Conservation (phyloP, 163 green algal genomes). For the Chlamydomonas reinhardtii region DNA sequence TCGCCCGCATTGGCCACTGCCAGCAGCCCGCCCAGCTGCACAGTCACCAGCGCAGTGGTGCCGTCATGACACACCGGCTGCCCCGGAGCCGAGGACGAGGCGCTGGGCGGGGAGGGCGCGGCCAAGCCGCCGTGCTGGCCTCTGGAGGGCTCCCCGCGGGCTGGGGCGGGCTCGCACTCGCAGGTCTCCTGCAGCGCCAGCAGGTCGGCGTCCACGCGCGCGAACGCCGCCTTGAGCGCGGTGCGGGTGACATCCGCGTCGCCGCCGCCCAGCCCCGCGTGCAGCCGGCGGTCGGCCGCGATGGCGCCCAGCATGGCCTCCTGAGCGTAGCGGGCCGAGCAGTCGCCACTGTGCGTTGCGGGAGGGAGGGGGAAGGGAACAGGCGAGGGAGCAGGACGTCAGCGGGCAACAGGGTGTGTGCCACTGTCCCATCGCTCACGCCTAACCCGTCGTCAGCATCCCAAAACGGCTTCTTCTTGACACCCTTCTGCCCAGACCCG, state of each 20-base stretch:
- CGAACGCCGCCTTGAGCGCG: conserved; percentile 16
- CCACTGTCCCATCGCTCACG: too few species aligned
- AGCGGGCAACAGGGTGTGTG: neutral
- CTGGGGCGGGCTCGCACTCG: neutral
- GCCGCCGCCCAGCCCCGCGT: conserved; percentile 1
- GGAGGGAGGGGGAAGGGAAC: neutral
- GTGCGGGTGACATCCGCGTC: neutral
- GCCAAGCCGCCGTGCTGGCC: neutral
- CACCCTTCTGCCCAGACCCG: too few species aligned
- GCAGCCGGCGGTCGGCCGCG: conserved; percentile 10
- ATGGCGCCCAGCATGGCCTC: conserved; percentile 12
- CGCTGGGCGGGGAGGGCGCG: neutral
- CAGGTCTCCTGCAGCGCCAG: neutral
- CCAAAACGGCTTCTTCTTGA: too few species aligned
- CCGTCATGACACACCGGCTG: conserved; percentile 4
- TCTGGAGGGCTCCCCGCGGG: neutral
- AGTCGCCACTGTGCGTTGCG: neutral
- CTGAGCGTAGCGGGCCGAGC: conserved; percentile 18
- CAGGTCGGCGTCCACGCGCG: conserved; percentile 31
- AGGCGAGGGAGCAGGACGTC: neutral
- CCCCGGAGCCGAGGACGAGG: neutral
- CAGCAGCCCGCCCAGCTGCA: conserved; percentile 36
- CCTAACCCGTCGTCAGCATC: too few species aligned
- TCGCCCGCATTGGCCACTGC: conserved; percentile 73
- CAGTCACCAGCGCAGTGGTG: conserved; percentile 34